Conservation (phyloP, 257 asterid species). For the Primulina tabacum region DNA sequence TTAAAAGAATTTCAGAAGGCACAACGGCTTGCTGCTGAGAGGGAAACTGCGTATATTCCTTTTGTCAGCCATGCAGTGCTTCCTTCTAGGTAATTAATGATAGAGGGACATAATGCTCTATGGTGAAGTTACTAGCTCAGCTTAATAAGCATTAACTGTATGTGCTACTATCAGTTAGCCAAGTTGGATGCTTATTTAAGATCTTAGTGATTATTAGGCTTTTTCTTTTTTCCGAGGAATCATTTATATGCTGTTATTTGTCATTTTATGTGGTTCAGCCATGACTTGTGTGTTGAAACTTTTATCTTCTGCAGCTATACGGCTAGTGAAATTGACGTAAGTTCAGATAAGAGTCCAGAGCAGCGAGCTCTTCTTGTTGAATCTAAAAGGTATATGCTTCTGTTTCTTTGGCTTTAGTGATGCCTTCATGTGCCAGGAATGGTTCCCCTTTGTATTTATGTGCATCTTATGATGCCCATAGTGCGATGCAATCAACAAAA, state of each 20-base stretch:
- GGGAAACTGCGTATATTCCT: constrained; percentile 79
- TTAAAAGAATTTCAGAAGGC: constrained; percentile 85
- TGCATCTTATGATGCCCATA: too few relatives aligned
- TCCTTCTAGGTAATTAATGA: constrained; percentile 54
- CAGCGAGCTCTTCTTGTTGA: constrained; percentile 70
- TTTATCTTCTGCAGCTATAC: constrained; percentile 52
- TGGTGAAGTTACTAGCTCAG: constrained; percentile 6
- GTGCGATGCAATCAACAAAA: too few relatives aligned
- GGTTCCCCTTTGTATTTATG: too few relatives aligned
- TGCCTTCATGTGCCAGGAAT: too few relatives aligned
- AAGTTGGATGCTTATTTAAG: neutral
- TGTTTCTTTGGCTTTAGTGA: neutral
- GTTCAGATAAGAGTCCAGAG: constrained; percentile 50
- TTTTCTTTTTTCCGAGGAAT: neutral
- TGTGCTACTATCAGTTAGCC: neutral
- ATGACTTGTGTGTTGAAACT: constrained; percentile 20
- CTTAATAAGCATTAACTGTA: neutral
- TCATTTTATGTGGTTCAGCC: neutral
- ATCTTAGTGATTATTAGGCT: neutral
- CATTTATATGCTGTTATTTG: neutral
- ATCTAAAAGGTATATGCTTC: constrained; percentile 62
- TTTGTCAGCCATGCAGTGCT: constrained; percentile 47
- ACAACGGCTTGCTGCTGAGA: constrained; percentile 70
- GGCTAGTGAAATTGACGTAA: constrained; percentile 55
- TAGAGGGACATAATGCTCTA: neutral